Percentiles rank a stretch among this genome's conserved stretches.
Evolutionary conservation across 805 yeast species (phyloP).

Genomic region (Millerozyma miso): DNA sequence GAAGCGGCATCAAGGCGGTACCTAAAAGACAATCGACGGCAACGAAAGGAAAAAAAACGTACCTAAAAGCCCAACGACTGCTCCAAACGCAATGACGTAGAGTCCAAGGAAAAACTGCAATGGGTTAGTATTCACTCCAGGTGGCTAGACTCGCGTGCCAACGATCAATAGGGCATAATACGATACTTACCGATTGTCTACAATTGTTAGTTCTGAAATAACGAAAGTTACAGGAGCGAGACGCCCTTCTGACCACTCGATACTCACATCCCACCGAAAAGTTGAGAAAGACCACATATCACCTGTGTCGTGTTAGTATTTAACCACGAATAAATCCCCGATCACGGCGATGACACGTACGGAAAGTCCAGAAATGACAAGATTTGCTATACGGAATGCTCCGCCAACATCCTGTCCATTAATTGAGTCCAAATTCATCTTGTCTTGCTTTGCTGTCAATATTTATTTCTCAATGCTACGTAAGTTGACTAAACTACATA

Average conservation of each 20-base stretch:
- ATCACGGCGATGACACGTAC: conserved; percentile 33
- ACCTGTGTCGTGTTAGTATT: conserved; percentile 25
- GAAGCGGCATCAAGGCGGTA: conserved; percentile 8
- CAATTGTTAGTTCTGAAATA: conserved; percentile 18
- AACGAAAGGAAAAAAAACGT: conserved; percentile 39
- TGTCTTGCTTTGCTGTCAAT: conserved; percentile 4
- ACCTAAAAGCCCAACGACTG: conserved; percentile 47
- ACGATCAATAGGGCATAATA: no score
- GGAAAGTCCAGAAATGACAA: conserved; percentile 50
- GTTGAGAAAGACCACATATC: conserved; percentile 46
- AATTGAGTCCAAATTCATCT: conserved; percentile 42
- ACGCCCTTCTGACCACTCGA: background rate
- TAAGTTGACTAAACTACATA: background rate
- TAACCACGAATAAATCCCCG: background rate
- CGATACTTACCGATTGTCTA: conserved; percentile 31
- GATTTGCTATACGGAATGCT: conserved; percentile 48
- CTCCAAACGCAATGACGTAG: conserved; percentile 54
- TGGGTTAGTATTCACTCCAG: conserved; percentile 16
- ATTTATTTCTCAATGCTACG: background rate
- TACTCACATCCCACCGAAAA: conserved; percentile 47
- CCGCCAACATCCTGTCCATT: conserved; percentile 41
- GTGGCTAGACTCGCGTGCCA: background rate
- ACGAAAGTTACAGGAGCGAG: background rate
- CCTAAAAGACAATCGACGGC: conserved; percentile 47
- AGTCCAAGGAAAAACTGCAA: conserved; percentile 51